Evolutionary conservation across 371 early-diverging fungal genomes (phyloP).

Genomic region (Funneliformis caledonium): DNA sequence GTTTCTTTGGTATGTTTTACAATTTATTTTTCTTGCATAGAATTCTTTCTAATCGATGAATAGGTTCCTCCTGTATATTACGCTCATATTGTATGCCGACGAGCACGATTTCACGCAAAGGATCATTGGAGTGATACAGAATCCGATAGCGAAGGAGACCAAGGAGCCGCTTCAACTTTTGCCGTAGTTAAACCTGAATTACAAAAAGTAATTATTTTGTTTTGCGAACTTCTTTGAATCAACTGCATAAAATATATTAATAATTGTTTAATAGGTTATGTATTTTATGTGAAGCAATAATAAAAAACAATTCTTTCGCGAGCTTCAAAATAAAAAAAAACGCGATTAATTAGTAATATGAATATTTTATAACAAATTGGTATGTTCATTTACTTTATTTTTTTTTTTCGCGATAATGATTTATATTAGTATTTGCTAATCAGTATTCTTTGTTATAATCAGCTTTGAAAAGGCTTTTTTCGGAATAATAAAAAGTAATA

Average conservation of each 20-base stretch:
- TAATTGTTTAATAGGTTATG: constrained; percentile 26
- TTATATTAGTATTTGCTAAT: too few species aligned
- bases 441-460: too few species aligned
- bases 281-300: not conserved
- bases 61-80: constrained; percentile 81
- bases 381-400: too few species aligned
- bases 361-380: too few species aligned
- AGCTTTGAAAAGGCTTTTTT: too few species aligned
- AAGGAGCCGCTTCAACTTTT: constrained; percentile 43
- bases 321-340: too few species aligned
- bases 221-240: not conserved
- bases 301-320: too few species aligned
- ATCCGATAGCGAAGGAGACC: not conserved
- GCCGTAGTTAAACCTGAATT: constrained; percentile 52
- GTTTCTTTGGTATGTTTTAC: constrained; percentile 65
- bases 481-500: too few species aligned
- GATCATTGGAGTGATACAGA: constrained; percentile 34
- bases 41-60: not conserved
- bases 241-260: not conserved
- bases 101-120: constrained; percentile 80
- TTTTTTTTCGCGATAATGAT: too few species aligned
- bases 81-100: constrained; percentile 82
- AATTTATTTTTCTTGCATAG: not conserved
- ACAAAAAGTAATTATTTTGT: constrained; percentile 43
- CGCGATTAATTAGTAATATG: too few species aligned